These are phyloP conservation scores for Syncephalastrum sp. DNA, from an alignment of 371 early-diverging fungal species.

Conservation along the genomic window DNA sequence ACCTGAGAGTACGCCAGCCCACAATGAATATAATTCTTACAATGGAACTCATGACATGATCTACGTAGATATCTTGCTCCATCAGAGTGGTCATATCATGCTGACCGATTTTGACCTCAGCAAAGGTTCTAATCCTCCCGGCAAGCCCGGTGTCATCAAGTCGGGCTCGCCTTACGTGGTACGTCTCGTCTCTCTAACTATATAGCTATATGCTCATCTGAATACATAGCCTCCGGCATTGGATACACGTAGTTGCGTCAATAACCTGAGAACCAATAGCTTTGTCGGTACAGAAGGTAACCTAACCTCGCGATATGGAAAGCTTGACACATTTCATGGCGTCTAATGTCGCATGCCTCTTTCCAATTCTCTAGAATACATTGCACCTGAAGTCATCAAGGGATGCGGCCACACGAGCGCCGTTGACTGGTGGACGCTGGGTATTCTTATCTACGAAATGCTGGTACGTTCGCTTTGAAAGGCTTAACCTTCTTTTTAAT, in stretches of 20 bases:
- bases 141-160: constrained; percentile 78
- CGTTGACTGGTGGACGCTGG: constrained; percentile 99
- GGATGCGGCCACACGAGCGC: constrained; percentile 92
- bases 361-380: constrained; percentile 67
- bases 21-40: background rate
- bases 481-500: background rate
- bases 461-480: constrained; percentile 51
- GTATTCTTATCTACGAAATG: constrained; percentile 97
- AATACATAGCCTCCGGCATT: constrained; percentile 54
- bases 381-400: constrained; percentile 95
- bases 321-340: constrained; percentile 9
- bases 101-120: constrained; percentile 96
- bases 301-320: constrained; percentile 7
- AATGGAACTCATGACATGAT: background rate
- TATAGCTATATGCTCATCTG: constrained; percentile 4
- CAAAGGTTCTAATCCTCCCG: constrained; percentile 80
- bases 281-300: constrained; percentile 95
- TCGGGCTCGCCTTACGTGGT: constrained; percentile 23
- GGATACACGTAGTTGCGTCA: constrained; percentile 88
- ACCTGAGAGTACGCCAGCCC: constrained; percentile 92
- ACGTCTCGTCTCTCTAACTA: background rate
- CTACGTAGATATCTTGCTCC: constrained; percentile 81
- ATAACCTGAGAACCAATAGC: constrained; percentile 86
- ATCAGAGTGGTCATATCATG: constrained; percentile 96
- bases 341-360: background rate